Conservation (phyloP, 257 asterid genomes). For the Thymus quinquecostatus region DNA sequence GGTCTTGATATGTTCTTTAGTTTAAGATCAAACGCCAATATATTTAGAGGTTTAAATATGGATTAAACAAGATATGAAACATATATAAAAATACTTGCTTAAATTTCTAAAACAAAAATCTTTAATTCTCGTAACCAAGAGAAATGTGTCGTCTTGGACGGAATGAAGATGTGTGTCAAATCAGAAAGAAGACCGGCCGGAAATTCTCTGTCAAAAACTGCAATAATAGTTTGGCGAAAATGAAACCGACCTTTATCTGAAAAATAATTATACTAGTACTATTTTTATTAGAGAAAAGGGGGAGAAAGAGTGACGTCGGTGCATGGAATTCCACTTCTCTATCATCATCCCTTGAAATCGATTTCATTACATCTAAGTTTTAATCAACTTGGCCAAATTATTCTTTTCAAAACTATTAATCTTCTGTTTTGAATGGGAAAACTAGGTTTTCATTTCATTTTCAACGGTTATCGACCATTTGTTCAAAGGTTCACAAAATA, state of each 20-base stretch:
- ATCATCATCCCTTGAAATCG: not conserved
- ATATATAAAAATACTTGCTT: too few species aligned
- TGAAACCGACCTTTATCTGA: slow-evolving; percentile 32
- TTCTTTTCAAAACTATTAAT: not conserved
- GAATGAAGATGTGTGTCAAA: not conserved
- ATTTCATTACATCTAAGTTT: slow-evolving; percentile 17
- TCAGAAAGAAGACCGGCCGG: not conserved
- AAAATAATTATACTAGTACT: not conserved
- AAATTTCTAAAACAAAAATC: too few species aligned
- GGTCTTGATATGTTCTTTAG: too few species aligned
- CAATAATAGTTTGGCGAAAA: slow-evolving; percentile 4
- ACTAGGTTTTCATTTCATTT: not conserved
- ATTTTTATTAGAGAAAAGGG: not conserved
- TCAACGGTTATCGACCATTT: too few species aligned
- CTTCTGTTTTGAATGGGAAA: not conserved
- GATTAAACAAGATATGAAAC: too few species aligned
- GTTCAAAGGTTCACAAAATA: too few species aligned
- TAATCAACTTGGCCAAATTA: not conserved
- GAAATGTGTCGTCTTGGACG: too few species aligned
- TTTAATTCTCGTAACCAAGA: too few species aligned
- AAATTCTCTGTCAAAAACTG: slow-evolving; percentile 15
- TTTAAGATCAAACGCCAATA: too few species aligned
- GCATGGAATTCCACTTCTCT: slow-evolving; percentile 32
- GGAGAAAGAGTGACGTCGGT: slow-evolving; percentile 13
- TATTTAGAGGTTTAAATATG: too few species aligned